phyloP scores from a whole-genome alignment of 1,284 basidiomycete species.

The Sporisorium iseilematis-ciliati region DNA sequence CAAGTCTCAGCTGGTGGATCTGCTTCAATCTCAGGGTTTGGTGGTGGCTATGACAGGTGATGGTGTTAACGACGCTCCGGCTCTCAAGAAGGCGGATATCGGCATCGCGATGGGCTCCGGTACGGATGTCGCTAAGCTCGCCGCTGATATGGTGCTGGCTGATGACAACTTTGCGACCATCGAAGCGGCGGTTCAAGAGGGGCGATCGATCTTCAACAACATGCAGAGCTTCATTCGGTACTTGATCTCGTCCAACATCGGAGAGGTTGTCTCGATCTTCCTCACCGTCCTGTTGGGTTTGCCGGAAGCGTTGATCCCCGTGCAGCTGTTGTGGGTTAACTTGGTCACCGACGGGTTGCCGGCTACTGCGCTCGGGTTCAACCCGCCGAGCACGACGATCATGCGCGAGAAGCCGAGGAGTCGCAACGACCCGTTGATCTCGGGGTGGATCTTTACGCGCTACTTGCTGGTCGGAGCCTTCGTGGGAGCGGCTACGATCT shows the following conservation, averaged over 20 bases:
- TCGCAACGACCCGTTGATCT: conserved; percentile 88
- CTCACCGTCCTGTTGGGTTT: conserved; percentile 95
- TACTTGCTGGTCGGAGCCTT: conserved; percentile 94
- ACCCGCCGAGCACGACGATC: conserved; percentile 89
- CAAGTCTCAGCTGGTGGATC: conserved; percentile 93
- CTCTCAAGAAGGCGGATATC: conserved; percentile 71
- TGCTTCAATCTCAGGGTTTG: conserved; percentile 89
- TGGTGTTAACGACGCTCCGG: conserved; percentile 72
- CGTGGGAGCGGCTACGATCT: conserved; percentile 93
- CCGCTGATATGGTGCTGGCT: conserved; percentile 72
- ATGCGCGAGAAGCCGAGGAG: conserved; percentile 92
- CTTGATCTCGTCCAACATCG: conserved; percentile 92
- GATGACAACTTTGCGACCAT: conserved; percentile 73
- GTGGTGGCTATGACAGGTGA: conserved; percentile 89
- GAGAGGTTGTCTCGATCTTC: conserved; percentile 98
- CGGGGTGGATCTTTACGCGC: conserved; percentile 93
- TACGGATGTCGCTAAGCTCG: conserved; percentile 71
- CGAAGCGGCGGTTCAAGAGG: conserved; percentile 79
- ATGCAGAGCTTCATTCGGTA: conserved; percentile 96
- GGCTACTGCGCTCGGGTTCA: conserved; percentile 98
- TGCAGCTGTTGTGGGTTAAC: conserved; percentile 88
- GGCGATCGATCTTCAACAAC: conserved; percentile 97
- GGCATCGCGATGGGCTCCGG: conserved; percentile 72
- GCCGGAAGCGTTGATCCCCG: conserved; percentile 97
- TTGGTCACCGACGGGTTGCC: conserved; percentile 82